Conservation (phyloP, 2,329 filamentous ascomycete species). For the Leptographium procerum region DNA sequence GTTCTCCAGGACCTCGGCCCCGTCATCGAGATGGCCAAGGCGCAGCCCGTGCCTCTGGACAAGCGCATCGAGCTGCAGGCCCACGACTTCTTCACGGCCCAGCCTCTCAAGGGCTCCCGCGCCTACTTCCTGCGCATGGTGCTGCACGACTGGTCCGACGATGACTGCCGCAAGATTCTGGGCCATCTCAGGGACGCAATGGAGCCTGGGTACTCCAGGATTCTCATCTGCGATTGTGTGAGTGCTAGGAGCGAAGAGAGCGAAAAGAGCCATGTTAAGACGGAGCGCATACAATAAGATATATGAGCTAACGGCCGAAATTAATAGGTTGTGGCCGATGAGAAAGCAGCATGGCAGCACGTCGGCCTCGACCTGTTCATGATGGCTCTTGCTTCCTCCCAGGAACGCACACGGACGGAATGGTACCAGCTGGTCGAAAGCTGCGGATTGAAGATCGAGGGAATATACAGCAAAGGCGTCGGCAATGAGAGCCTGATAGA, state of each 20-base stretch:
- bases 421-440: neutral
- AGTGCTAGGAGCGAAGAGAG: no score
- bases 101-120: constrained; percentile 8
- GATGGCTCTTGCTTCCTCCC: constrained; percentile 1
- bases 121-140: constrained; percentile 13
- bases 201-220: constrained; percentile 2
- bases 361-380: constrained; percentile 1
- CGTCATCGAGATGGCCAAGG: neutral
- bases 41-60: neutral
- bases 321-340: neutral
- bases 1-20: neutral
- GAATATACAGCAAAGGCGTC: neutral
- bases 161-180: constrained; percentile 10
- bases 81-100: constrained; percentile 13
- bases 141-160: constrained; percentile 15
- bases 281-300: no score
- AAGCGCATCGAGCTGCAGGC: neutral
- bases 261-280: no score
- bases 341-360: constrained; percentile 1
- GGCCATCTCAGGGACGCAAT: constrained; percentile 10
- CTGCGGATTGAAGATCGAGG: neutral
- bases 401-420: neutral
- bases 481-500: constrained; percentile 3
- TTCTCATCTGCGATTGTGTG: constrained; percentile 3
- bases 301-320: no score